Evolutionary conservation across 208 protist species (phyloP).

Genomic region (Tritrichomonas foetus): DNA sequence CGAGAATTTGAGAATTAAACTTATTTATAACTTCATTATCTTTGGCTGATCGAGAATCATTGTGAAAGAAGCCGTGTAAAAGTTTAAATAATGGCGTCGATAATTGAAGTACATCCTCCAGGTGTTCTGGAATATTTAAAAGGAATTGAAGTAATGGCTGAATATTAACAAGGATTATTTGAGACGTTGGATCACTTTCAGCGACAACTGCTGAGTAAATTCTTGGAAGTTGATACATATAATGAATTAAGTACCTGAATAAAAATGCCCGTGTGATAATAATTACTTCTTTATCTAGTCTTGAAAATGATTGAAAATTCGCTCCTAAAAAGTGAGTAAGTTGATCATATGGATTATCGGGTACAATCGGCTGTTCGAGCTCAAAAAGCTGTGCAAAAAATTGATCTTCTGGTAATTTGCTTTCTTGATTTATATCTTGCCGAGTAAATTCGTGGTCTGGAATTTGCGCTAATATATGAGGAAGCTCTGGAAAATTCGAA

Average conservation of each 20-base stretch:
- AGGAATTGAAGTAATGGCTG: neutral
- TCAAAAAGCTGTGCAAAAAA: neutral
- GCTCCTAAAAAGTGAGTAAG: neutral
- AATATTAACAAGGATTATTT: neutral
- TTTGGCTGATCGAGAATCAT: neutral
- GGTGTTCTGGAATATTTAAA: neutral
- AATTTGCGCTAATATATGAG: neutral
- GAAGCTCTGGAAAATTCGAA: neutral
- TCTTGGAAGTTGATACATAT: slow-evolving; percentile 3
- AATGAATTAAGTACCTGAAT: neutral
- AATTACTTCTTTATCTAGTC: neutral
- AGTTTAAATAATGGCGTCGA: neutral
- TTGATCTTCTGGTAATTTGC: neutral
- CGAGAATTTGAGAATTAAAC: neutral
- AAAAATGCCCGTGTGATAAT: neutral
- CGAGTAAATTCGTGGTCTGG: too few relatives aligned
- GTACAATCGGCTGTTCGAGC: neutral
- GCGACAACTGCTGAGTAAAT: neutral
- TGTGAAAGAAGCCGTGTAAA: neutral
- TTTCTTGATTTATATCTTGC: neutral
- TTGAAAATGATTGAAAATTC: too few relatives aligned
- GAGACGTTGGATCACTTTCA: neutral
- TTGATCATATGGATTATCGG: neutral
- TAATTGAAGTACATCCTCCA: neutral
- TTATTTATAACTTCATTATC: neutral